Conservation (phyloP, 2,329 filamentous ascomycete genomes). For the Trichothecium roseum region DNA sequence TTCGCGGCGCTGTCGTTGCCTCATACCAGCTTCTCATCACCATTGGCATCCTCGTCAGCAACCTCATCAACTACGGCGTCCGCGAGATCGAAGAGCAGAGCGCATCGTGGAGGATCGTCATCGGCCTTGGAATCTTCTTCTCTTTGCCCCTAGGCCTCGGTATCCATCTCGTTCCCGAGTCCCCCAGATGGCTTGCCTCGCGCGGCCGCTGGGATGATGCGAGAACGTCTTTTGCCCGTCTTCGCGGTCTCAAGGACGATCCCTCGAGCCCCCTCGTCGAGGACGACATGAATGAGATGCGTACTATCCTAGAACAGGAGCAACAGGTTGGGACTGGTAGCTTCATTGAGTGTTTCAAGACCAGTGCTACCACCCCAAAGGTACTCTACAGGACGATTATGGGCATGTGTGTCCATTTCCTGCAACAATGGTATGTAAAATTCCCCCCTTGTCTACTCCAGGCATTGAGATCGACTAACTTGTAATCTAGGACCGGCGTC, state of each 20-base stretch:
- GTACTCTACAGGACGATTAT: constrained; percentile 54
- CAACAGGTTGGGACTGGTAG: constrained; percentile 31
- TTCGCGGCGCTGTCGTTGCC: constrained; percentile 54
- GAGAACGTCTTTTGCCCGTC: constrained; percentile 38
- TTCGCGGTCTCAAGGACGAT: constrained; percentile 39
- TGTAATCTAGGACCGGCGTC: constrained; percentile 27
- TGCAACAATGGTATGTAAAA: constrained; percentile 49
- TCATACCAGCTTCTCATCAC: constrained; percentile 70
- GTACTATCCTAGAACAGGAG: constrained; percentile 34
- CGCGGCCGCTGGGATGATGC: constrained; percentile 35
- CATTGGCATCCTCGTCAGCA: constrained; percentile 52
- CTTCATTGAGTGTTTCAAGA: constrained; percentile 52
- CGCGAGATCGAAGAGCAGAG: constrained; percentile 27
- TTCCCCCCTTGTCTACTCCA: constrained; percentile 29
- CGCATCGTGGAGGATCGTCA: constrained; percentile 52
- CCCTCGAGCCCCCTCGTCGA: constrained; percentile 33
- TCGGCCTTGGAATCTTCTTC: constrained; percentile 43
- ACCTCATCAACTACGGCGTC: constrained; percentile 43
- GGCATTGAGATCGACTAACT: background rate
- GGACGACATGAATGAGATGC: constrained; percentile 43
- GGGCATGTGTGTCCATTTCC: constrained; percentile 51
- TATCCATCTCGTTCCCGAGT: constrained; percentile 43
- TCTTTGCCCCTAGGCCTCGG: constrained; percentile 41
- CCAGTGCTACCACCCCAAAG: constrained; percentile 39
- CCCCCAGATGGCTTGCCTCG: constrained; percentile 44